Conservation (phyloP, 176 grass and related monocot genomes). For the Pontederia crassipes region DNA sequence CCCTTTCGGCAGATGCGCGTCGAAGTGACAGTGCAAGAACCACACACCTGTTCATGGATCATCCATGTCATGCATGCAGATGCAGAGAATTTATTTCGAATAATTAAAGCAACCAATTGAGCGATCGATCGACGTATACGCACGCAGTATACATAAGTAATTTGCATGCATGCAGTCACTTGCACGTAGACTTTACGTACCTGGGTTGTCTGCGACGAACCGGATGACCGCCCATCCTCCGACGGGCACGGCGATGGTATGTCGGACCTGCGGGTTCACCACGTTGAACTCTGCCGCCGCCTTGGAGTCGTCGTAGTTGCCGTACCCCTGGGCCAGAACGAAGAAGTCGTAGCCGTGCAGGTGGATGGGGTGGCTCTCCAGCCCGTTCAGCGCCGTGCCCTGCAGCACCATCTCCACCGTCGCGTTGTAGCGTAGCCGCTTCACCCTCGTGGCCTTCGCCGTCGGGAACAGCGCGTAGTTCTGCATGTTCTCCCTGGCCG, state of each 20-base stretch:
- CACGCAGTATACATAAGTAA: background rate
- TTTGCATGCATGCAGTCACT: too few species aligned
- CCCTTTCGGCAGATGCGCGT: slow-evolving; percentile 18
- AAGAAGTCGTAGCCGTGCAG: slow-evolving; percentile 9
- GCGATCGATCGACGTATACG: too few species aligned
- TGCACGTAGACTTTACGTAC: background rate
- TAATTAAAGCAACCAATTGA: too few species aligned
- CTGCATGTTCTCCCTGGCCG: too few species aligned
- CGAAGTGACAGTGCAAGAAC: slow-evolving; percentile 28
- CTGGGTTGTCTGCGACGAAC: slow-evolving; percentile 15
- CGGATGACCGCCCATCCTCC: slow-evolving; percentile 12
- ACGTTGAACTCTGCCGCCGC: background rate
- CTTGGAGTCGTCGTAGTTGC: background rate
- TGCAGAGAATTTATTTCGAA: background rate
- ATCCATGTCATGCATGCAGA: too few species aligned
- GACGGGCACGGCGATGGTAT: slow-evolving; percentile 7
- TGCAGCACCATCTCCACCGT: slow-evolving; percentile 28
- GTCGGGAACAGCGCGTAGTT: slow-evolving; percentile 4
- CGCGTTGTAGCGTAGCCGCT: slow-evolving; percentile 16
- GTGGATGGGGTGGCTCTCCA: background rate
- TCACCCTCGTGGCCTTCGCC: slow-evolving; percentile 8
- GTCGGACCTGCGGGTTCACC: slow-evolving; percentile 2
- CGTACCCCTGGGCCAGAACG: slow-evolving; percentile 1
- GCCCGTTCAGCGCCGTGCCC: slow-evolving; percentile 12
- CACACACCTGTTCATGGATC: too few species aligned